Conservation (phyloP, 768 basidiomycete species). For the Phaeolepiota aurea region DNA sequence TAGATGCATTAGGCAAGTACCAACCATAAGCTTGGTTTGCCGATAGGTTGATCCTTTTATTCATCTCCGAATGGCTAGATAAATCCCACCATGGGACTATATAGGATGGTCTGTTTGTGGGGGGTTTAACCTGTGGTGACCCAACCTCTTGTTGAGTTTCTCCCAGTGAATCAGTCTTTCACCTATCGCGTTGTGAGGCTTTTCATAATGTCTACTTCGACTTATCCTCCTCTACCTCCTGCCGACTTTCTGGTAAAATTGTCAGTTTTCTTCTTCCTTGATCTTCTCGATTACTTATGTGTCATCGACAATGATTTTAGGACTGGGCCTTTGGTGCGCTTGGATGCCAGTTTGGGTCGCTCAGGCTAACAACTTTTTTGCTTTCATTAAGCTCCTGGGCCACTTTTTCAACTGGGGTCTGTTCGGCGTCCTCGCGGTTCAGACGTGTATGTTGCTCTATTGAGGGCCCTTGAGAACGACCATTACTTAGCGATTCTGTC, state of each 20-base stretch:
- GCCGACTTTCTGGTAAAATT: not conserved
- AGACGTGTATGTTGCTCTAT: conserved; percentile 12
- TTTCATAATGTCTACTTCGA: not conserved
- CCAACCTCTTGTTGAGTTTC: too few relatives aligned
- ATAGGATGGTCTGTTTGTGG: too few relatives aligned
- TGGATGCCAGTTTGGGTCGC: not conserved
- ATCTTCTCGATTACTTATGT: not conserved
- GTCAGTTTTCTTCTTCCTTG: not conserved
- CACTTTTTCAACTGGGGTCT: conserved; percentile 11
- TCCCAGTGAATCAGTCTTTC: too few relatives aligned
- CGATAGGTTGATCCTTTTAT: too few relatives aligned
- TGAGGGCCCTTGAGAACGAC: not conserved
- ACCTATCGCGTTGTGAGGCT: too few relatives aligned
- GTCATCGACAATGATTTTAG: not conserved
- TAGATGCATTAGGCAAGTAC: too few relatives aligned
- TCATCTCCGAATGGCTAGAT: too few relatives aligned
- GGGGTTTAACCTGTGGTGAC: too few relatives aligned
- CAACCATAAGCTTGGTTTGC: too few relatives aligned
- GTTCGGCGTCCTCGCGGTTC: conserved; percentile 11
- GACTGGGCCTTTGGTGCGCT: not conserved
- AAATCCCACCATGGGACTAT: too few relatives aligned
- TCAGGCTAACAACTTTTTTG: not conserved
- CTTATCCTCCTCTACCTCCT: not conserved
- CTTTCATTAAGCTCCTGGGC: conserved; percentile 11
- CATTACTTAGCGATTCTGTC: not conserved